Base-by-base conservation (phyloP, 2,329 filamentous ascomycete species). In the Periconia digitata region DNA sequence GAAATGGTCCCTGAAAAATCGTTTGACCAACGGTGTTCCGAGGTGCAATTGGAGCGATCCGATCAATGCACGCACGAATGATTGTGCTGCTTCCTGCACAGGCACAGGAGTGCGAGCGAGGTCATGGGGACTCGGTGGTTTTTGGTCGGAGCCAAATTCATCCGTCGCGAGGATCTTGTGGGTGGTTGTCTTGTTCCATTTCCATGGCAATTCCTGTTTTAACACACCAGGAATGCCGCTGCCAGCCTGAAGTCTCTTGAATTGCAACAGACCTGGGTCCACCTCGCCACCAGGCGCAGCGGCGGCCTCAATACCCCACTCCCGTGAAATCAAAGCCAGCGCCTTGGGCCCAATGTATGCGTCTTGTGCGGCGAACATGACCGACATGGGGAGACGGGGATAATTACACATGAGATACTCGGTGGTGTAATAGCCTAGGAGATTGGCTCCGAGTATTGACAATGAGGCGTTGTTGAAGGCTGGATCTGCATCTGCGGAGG, bases 301-400 rank as follows among this genome's bases (percentile, higher is more conserved):
- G n/a, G 90, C 92, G 37, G 79, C 75, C 70, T 97, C 92, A 15
- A 97, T 85, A 74, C 94, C 94, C 94, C 94, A 99, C 74, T 94
- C 88, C 53, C 81, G 78, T 15, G 89, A 84, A 56, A 97, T 81
- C 17, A 85, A 78, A 43, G 85, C 77, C 40, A 97, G 79, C 1
- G 92, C 85, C 57, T 85, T 83, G 6, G 84, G 81, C 4, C 94
- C 94, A 40, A 86, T 81, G 69, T 90, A 97, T 40, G 89, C 91
- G 63, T 87, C 86, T 77, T 95, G 86, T 24, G 90, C 87, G 44
- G 91, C 85, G 74, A 90, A 95, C 44, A 96, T 76, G 47, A 99
- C 87, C n/a, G 82, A 75, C 81, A 94, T 88, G 45, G 94, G 94
- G 46, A 99, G 81, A 42, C 94, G 90, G 13, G 94, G 94, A 74